Evolutionary conservation across 495 filamentous ascomycete species (phyloP).

Genomic region (Choiromyces venosus): DNA sequence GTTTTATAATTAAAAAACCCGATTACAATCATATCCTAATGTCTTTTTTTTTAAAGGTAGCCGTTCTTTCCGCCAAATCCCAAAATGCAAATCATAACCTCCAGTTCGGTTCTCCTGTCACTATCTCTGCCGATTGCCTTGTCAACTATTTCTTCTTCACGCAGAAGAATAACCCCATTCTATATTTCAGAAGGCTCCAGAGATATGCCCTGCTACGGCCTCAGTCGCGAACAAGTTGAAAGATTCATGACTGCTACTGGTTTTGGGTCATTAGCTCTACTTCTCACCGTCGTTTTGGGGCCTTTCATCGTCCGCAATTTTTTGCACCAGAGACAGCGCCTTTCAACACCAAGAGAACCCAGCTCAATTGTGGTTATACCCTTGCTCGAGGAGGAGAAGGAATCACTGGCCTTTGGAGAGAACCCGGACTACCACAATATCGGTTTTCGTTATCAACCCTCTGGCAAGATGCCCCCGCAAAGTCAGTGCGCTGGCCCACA

Average conservation of each 20-base stretch:
- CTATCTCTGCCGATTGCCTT: neutral
- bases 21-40: neutral
- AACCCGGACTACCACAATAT: conserved; percentile 29
- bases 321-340: conserved; percentile 13
- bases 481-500: neutral
- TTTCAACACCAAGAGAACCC: neutral
- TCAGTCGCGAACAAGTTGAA: conserved; percentile 22
- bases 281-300: conserved; percentile 20
- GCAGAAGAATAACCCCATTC: neutral
- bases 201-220: conserved; percentile 7
- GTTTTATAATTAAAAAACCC: neutral
- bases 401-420: conserved; percentile 24
- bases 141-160: neutral
- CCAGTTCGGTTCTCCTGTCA: neutral
- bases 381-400: neutral
- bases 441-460: neutral
- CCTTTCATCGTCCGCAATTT: conserved; percentile 26
- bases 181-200: neutral
- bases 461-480: neutral
- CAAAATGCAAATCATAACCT: neutral
- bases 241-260: conserved; percentile 18
- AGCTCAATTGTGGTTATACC: neutral
- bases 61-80: neutral
- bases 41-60: neutral
- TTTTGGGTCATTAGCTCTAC: conserved; percentile 15